Evolutionary conservation across 202 grass and related monocot genomes (phyloP), one percentile per base, ranked within the genome.

Genomic region (Musa balbisiana): DNA sequence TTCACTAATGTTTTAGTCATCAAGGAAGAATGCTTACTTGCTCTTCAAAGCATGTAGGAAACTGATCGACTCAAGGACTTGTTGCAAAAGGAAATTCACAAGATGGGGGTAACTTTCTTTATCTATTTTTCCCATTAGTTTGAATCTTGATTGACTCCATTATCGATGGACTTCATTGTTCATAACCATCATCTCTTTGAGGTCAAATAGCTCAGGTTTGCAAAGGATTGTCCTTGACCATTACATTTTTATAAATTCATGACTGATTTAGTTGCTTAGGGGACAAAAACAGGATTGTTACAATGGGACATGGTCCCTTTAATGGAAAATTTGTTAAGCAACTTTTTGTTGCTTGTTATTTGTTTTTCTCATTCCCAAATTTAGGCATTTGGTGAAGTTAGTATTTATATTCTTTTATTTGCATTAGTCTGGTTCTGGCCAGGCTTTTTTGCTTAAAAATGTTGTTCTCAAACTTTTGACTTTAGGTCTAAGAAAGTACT

Each of bases 11-110:
- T 43, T 43, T 43, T 43, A 6, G 33, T 6, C 33, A 43, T 43
- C 33, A 43, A 43, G 33, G 33, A 43, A 43, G 33, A 43, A 50
- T 69, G 15, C 29, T 6, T 9, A 69, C 12, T 69, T 49, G 80
- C 80, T 58, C 15, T 65, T 73, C 11, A 52, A 66, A 73, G 55
- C 78, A 24, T 83, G 52, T 82, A 92, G 90, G 90, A 92, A 83
- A 89, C 84, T 10, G 73, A 79, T 80, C 76, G 74, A 13, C 87
- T 92, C 8, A 82, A 78, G 49, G 58, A 83, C 67, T 65, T 73
- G 33, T 69, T 92, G 79, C 76, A 82, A 20, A 82, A 81, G 49
- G 84, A 81, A 80, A 72, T 89, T 73, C 62, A 83, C 26, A 77
- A 76, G 50, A 80, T 83, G 29, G 78, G 76, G 84, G 58, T 80